phyloP scores from a whole-genome alignment of 1,284 basidiomycete genomes.

The Sporisorium reilianum region DNA sequence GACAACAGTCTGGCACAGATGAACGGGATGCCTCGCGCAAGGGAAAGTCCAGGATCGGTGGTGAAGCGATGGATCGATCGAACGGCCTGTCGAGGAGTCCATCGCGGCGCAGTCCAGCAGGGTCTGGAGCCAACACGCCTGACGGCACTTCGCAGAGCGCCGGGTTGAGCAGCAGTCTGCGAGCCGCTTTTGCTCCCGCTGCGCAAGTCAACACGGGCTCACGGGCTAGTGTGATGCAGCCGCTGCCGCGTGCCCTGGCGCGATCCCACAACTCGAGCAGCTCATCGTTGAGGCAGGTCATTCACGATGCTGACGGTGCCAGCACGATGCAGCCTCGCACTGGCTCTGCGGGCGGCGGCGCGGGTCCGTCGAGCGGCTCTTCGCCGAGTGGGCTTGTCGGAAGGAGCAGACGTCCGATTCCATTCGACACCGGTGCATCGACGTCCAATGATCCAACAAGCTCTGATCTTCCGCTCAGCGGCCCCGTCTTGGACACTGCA shows the following conservation, averaged over 20 bases:
- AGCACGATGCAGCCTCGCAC: conserved; percentile 19
- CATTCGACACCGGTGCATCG: conserved; percentile 18
- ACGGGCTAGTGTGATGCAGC: conserved; percentile 45
- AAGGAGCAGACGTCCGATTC: conserved; percentile 29
- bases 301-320: conserved; percentile 23
- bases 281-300: conserved; percentile 40
- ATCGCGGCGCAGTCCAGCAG: conserved; percentile 20
- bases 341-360: conserved; percentile 6
- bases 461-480: neutral
- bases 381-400: conserved; percentile 1
- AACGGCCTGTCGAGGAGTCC: conserved; percentile 15
- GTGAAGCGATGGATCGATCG: conserved; percentile 7
- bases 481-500: neutral
- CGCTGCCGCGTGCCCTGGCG: conserved; percentile 24
- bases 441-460: neutral
- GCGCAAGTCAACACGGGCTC: conserved; percentile 28
- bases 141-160: conserved; percentile 29
- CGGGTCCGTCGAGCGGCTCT: neutral
- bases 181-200: conserved; percentile 39
- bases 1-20: neutral
- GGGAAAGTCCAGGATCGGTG: conserved; percentile 22
- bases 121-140: conserved; percentile 41
- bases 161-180: conserved; percentile 17
- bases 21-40: conserved; percentile 8
- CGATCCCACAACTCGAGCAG: conserved; percentile 38